Conservation (phyloP, 2,329 filamentous ascomycete genomes). For the Alternaria atra region DNA sequence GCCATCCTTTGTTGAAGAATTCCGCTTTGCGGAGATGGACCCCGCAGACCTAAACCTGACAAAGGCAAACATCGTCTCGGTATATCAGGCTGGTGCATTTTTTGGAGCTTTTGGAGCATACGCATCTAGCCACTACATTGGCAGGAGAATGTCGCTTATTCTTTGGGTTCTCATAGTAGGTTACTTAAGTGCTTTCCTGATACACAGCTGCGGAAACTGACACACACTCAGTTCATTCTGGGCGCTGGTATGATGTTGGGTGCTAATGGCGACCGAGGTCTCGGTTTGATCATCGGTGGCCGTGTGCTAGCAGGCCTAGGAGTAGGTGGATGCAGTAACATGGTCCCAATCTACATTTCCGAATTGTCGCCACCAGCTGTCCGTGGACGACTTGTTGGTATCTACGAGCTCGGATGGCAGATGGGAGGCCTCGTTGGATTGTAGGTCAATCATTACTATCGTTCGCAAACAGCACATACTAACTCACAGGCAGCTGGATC, state of each 20-base stretch:
- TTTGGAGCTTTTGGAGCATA: conserved; percentile 72
- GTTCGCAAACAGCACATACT: conserved; percentile 54
- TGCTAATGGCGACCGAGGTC: conserved; percentile 45
- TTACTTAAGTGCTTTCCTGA: background rate
- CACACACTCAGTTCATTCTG: conserved; percentile 63
- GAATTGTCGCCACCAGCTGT: conserved; percentile 67
- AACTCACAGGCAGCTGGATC: conserved; percentile 39
- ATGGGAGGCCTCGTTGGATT: conserved; percentile 42
- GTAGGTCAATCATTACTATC: conserved; percentile 35
- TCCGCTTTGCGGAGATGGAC: conserved; percentile 66
- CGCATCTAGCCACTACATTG: conserved; percentile 70
- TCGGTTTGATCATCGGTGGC: conserved; percentile 69
- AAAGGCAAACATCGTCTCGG: conserved; percentile 79
- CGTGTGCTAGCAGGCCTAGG: conserved; percentile 66
- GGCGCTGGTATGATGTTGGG: conserved; percentile 77
- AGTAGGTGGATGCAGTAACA: conserved; percentile 64
- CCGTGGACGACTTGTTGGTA: conserved; percentile 65
- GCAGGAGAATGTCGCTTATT: conserved; percentile 71
- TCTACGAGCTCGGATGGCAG: conserved; percentile 61
- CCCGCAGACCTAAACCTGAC: conserved; percentile 64
- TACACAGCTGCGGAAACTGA: background rate
- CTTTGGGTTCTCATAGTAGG: conserved; percentile 63
- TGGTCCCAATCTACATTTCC: conserved; percentile 68
- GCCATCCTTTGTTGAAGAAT: conserved; percentile 74
- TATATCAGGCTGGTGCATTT: conserved; percentile 85